Conservation (phyloP, 148 eudicot genomes). For the Fagopyrum esculentum region DNA sequence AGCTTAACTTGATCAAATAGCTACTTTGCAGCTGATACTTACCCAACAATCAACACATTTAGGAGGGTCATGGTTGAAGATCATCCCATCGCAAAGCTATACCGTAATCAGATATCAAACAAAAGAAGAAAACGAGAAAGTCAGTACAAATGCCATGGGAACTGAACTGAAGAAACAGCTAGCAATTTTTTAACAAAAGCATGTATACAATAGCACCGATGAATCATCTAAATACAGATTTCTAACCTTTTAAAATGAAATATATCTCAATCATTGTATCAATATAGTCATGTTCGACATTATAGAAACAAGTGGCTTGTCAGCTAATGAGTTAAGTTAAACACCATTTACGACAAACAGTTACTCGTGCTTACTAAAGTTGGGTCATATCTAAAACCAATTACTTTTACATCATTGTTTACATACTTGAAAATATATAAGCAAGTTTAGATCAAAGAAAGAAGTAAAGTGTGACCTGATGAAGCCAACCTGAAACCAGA, state of each 20-base stretch:
- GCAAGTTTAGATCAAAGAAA: conserved; percentile 10
- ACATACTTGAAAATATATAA: not conserved
- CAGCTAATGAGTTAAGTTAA: not conserved
- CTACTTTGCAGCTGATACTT: conserved; percentile 18
- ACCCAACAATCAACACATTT: conserved; percentile 66
- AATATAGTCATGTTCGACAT: not conserved
- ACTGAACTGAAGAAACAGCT: not conserved
- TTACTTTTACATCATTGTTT: not conserved
- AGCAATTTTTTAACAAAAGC: not conserved
- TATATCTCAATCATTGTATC: not conserved
- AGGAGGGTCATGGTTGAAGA: conserved; percentile 90
- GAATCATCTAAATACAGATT: not conserved
- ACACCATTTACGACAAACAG: not conserved
- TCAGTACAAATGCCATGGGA: not conserved
- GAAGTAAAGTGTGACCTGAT: conserved; percentile 46
- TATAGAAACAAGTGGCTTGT: conserved; percentile 1
- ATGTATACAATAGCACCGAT: not conserved
- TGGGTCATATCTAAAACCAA: not conserved
- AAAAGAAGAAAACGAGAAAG: conserved; percentile 5
- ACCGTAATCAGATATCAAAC: conserved; percentile 23
- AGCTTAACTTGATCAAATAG: conserved; percentile 1
- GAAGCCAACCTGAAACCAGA: conserved; percentile 99
- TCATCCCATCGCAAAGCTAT: conserved; percentile 86
- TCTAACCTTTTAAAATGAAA: not conserved
- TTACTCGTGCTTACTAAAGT: not conserved